A percentile compares a stretch with the other conserved stretches of the same genome.
These are phyloP conservation scores for Kodamaea jinghongensis DNA, from an alignment of 805 yeast species.

Conservation along the genomic window DNA sequence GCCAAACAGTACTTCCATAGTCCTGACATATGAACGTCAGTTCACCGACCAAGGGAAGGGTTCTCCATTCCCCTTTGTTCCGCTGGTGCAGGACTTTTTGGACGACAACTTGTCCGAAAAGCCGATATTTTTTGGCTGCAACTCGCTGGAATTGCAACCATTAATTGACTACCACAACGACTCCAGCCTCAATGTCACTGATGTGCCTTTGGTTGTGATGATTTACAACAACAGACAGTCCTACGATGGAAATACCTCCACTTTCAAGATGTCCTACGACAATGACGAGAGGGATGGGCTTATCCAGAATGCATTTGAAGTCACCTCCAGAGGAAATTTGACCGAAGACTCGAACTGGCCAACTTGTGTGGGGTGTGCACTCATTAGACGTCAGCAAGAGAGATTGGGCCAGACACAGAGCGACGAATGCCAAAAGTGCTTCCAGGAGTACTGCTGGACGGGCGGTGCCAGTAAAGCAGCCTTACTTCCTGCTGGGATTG, in stretches of 20 bases:
- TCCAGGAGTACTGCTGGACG: conserved; percentile 21
- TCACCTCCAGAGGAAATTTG: conserved; percentile 17
- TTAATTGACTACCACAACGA: conserved; percentile 19
- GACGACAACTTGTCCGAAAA: conserved; percentile 19
- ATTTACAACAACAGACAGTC: conserved; percentile 16
- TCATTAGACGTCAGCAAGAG: conserved; percentile 24
- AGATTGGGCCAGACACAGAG: conserved; percentile 19
- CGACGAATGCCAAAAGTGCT: conserved; percentile 21
- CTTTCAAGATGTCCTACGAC: conserved; percentile 22
- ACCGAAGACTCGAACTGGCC: conserved; percentile 20
- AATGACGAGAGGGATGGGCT: conserved; percentile 14
- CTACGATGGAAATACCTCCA: conserved; percentile 21
- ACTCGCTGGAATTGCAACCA: conserved; percentile 20
- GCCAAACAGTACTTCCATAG: conserved; percentile 44
- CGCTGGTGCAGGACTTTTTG: conserved; percentile 19
- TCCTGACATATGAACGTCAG: conserved; percentile 28
- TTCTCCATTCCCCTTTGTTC: conserved; percentile 27
- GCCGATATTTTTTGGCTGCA: conserved; percentile 29
- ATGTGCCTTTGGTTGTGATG: conserved; percentile 24
- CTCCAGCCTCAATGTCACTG: conserved; percentile 21
- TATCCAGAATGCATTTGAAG: conserved; percentile 22
- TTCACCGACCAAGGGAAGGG: conserved; percentile 23
- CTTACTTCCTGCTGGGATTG: conserved; percentile 3
- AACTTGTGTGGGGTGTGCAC: conserved; percentile 26
- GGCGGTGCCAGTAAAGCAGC: conserved; percentile 17